A percentile compares a stretch with the other conserved stretches of the same genome.
Conservation (phyloP, 75 land plant genomes). For the Selaginella moellendorffii region DNA sequence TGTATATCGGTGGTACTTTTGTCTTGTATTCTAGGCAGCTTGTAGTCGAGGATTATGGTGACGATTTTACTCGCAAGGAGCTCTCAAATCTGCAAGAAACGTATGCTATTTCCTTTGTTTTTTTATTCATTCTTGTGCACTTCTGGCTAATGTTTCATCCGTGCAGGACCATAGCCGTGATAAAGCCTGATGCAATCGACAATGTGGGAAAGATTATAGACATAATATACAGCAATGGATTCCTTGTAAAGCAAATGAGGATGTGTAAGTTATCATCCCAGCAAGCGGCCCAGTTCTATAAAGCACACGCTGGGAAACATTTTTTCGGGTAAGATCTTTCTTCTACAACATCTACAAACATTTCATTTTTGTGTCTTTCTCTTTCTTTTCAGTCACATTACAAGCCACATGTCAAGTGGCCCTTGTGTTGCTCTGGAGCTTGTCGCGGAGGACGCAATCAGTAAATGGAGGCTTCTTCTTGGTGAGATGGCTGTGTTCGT, state of each 20-base stretch:
- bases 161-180: slow-evolving; percentile 30
- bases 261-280: slow-evolving; percentile 22
- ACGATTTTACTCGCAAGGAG: slow-evolving; percentile 26
- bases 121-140: not conserved
- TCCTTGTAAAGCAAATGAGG: slow-evolving; percentile 26
- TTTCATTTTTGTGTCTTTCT: not conserved
- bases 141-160: not conserved
- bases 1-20: slow-evolving; percentile 25
- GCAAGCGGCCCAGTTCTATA: slow-evolving; percentile 23
- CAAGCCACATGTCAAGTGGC: slow-evolving; percentile 25
- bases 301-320: slow-evolving; percentile 25
- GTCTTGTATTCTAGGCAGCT: slow-evolving; percentile 27
- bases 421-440: slow-evolving; percentile 31
- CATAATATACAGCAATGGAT: slow-evolving; percentile 20
- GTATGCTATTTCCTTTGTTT: slow-evolving; percentile 7
- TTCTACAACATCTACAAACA: too few relatives aligned
- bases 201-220: slow-evolving; percentile 29
- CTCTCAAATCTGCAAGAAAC: slow-evolving; percentile 26
- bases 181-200: slow-evolving; percentile 30
- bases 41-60: slow-evolving; percentile 30
- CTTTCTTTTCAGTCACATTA: slow-evolving; percentile 16
- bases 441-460: slow-evolving; percentile 28
- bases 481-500: slow-evolving; percentile 15
- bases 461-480: slow-evolving; percentile 27
- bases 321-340: slow-evolving; percentile 21